Evolutionary conservation across 768 basidiomycete species (phyloP).

Genomic region (Pleurotus pulmonarius): DNA sequence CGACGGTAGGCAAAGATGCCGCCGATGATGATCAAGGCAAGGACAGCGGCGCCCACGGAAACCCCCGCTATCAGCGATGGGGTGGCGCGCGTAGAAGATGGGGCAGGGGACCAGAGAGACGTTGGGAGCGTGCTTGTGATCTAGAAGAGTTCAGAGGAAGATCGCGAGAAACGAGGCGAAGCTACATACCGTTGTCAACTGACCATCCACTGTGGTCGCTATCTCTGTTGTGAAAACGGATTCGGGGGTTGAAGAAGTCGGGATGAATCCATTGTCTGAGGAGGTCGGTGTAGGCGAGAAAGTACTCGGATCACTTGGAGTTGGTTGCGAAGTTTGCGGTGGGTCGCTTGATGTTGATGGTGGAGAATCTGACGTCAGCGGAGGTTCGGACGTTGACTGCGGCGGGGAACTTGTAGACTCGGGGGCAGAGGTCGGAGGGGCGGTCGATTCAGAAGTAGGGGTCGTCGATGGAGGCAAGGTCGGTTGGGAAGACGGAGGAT

Average conservation of each 20-base stretch:
- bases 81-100: not conserved
- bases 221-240: not conserved
- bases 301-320: not conserved
- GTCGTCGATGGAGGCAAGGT: not conserved
- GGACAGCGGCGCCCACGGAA: not conserved
- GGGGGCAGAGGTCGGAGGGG: not conserved
- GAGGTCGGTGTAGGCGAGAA: not conserved
- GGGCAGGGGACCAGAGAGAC: slow-evolving; percentile 2
- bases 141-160: not conserved
- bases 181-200: slow-evolving; percentile 8
- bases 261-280: not conserved
- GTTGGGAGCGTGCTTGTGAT: slow-evolving; percentile 10
- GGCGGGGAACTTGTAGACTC: not conserved
- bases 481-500: not conserved
- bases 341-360: not conserved
- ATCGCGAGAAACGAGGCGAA: not conserved
- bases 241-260: not conserved
- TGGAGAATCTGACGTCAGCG: not conserved
- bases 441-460: not conserved
- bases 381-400: not conserved
- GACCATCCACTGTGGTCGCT: slow-evolving; percentile 7
- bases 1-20: slow-evolving; percentile 8
- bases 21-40: slow-evolving; percentile 3
- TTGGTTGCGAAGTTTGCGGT: not conserved
- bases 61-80: slow-evolving; percentile 7